Conservation (phyloP, 306 rosid genomes). For the Cucurbita argyrosperma region DNA sequence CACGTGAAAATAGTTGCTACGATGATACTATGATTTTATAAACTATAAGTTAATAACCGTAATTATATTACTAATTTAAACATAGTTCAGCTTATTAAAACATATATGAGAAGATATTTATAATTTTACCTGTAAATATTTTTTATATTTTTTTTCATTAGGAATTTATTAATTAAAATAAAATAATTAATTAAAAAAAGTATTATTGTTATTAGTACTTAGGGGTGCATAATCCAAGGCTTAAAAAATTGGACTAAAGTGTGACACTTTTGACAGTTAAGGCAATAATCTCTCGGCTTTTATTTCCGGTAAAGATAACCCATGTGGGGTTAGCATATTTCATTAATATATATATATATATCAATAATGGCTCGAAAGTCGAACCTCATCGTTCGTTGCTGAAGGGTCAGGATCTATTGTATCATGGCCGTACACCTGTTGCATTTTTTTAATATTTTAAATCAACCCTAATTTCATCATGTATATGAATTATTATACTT, state of each 20-base stretch:
- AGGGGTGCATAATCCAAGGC: neutral
- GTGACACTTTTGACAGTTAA: constrained; percentile 1
- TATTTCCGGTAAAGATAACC: constrained; percentile 3
- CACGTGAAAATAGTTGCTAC: too few relatives aligned
- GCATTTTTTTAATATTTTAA: neutral
- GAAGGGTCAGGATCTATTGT: neutral
- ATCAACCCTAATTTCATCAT: neutral
- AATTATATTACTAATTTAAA: too few relatives aligned
- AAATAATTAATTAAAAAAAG: neutral
- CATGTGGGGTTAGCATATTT: constrained; percentile 3
- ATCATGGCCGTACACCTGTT: neutral
- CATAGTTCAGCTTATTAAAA: too few relatives aligned
- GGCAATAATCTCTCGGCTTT: neutral
- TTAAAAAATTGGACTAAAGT: neutral
- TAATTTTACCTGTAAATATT: too few relatives aligned
- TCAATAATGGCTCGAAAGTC: neutral
- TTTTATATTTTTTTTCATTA: neutral
- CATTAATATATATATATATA: neutral
- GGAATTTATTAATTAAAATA: neutral
- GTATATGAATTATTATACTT: neutral
- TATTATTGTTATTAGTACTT: neutral
- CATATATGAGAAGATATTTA: too few relatives aligned
- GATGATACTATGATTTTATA: too few relatives aligned
- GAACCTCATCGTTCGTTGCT: neutral
- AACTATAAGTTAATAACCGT: too few relatives aligned